Conservation (phyloP, 1,284 basidiomycete genomes). For the Cryptococcus wingfieldii region DNA sequence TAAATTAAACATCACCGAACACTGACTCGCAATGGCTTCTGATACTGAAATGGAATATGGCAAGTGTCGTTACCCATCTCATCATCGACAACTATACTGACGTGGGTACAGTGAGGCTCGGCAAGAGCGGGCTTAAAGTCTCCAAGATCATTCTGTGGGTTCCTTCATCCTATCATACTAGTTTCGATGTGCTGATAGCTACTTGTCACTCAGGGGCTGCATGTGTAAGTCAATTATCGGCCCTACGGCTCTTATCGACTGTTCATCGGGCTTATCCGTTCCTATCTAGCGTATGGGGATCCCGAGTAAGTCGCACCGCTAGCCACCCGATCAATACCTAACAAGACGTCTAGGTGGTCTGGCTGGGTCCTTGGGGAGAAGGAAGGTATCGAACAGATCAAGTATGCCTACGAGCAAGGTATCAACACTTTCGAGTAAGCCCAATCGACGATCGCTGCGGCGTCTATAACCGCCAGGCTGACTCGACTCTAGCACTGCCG, state of each 20-base stretch:
- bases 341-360: constrained; percentile 11
- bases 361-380: constrained; percentile 42
- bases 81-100: not conserved
- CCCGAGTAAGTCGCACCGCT: not conserved
- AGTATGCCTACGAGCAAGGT: constrained; percentile 38
- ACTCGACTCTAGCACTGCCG: not conserved
- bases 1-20: not conserved
- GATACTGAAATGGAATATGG: constrained; percentile 8
- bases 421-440: constrained; percentile 44
- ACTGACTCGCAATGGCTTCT: not conserved
- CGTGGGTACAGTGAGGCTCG: constrained; percentile 27
- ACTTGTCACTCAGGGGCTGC: constrained; percentile 11
- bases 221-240: constrained; percentile 9
- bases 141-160: constrained; percentile 40
- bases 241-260: too few species aligned
- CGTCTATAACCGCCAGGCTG: not conserved
- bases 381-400: constrained; percentile 42
- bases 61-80: not conserved
- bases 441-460: not conserved
- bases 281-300: not conserved
- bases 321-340: too few species aligned
- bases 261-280: not conserved
- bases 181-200: not conserved
- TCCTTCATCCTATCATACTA: not conserved
- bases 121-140: constrained; percentile 39